Base-by-base conservation (phyloP, 305 asterid species). In the Fraxinus albicans region DNA sequence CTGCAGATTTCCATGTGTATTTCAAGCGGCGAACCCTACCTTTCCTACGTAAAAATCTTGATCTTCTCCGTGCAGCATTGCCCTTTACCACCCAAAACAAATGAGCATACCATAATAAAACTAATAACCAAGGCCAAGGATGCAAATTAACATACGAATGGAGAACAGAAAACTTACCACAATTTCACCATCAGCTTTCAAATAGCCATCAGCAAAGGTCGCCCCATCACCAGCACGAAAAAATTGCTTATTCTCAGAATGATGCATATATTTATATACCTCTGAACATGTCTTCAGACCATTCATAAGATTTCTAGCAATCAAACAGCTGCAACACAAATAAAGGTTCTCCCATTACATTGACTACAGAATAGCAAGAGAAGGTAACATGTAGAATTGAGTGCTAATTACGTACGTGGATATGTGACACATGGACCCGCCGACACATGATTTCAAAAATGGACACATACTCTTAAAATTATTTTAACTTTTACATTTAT, bases 1-100 rank as follows among this genome's bases (percentile, higher is more conserved):
- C 99, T 83, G 97, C 93, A 86, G 98, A 92, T 88, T 97, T 95
- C 94, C 96, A 92, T 21, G 98, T 88, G 89, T 94, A 93, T 91
- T 95, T 95, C 80, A 93, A 88, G 77, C 98, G 96, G 67, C 99
- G 98, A 63, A 89, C 98, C 91, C 90, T 93, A 87, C 97, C 96
- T 91, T 88, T 95, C 84, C 99, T 91, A 42, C 94, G 93, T 77
- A 95, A 88, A 89, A 95, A 93, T 85, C 91, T 92, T 47, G 98
- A 95, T 87, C 97, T 91, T 90, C 97, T 92, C 35, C 92, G 89
- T 36, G 91, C 97, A 82, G 91, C 95, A 88, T 81, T 90, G 83
- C 96, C 97, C 98, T 95, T 81, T 82, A 85, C 83, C 73, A 76
- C 87, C 84, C 76, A 78, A 86, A 85, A 81, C n/a, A 53, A 72